Base-by-base conservation (phyloP, 805 yeast species). In the Teunomyces gatunensis region DNA sequence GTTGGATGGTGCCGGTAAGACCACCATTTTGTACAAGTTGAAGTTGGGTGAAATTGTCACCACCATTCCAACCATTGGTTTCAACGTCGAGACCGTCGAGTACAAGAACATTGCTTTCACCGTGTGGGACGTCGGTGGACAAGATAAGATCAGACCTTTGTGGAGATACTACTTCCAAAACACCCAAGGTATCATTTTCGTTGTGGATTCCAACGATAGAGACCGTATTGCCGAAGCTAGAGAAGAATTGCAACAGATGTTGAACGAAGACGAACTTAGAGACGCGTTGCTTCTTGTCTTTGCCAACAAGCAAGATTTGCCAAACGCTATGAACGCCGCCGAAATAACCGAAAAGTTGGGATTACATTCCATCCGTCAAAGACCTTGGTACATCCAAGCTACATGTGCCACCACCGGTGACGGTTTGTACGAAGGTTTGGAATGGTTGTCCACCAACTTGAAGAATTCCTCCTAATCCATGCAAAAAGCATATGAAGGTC, bases 371-470 rank as follows among this genome's bases (percentile, higher is more conserved):
- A 86, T 94, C 72, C 87, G 96, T 80, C 96, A 91, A 79, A 89
- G 98, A 78, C 96, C 96, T 65, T 94, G 99, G 99, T 92, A 87
- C 78, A 92, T 94, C 71, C 97, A 92, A 79, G 89, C 99, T 59
- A 89, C 98, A 55, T 91, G 98, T 79, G 99, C 99, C 60, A 92
- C 97, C 59, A 88, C 98, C 54, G 99, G 69, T 51, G 69, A 64
- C 53, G 69, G 69, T 39, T 63, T 66, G 52, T 66, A 66, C 55
- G 71, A 66, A 51, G 71, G 71, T 45, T 65, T 66, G 58, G 71
- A 66, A 54, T 66, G 71, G 71, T 61, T 66, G 49, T 59, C 69
- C 17, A 64, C 68, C 49, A 64, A 63, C 54, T 64, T 66, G 57
- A 65, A 65, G 58, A 58, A 53, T 45, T 54, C 60, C 39, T 47